These are phyloP conservation scores for Capsicum rhomboideum DNA, from an alignment of 257 asterid genomes.

Conservation along the genomic window DNA sequence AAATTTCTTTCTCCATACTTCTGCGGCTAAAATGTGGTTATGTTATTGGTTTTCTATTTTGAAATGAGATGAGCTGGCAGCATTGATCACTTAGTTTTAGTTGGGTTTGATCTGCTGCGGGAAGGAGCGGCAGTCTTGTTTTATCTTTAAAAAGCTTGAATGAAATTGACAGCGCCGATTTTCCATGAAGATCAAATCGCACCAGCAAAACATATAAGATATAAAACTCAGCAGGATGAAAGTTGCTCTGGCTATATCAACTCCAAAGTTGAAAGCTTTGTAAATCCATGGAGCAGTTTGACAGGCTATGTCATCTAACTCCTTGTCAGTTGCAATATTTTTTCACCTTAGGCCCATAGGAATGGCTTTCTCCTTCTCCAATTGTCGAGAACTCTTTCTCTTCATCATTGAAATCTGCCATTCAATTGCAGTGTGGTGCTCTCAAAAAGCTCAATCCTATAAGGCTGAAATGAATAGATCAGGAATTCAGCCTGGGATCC, in stretches of 20 bases:
- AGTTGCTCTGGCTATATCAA: not conserved
- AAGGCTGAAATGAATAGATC: too few species aligned
- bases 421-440: too few species aligned
- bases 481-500: too few species aligned
- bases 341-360: too few species aligned
- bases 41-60: not conserved
- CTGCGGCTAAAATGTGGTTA: not conserved
- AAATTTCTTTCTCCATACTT: not conserved
- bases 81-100: not conserved
- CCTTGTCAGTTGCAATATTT: too few species aligned
- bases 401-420: too few species aligned
- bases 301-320: not conserved
- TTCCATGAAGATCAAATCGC: not conserved
- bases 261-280: not conserved
- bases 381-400: too few species aligned
- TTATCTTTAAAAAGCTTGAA: not conserved
- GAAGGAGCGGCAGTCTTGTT: not conserved
- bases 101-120: not conserved
- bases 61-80: not conserved
- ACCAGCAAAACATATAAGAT: not conserved
- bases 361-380: too few species aligned
- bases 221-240: not conserved
- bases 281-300: not conserved
- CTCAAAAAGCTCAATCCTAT: too few species aligned
- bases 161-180: not conserved